Conservation (phyloP, 805 yeast genomes). For the Monosporozyma siamensis region DNA sequence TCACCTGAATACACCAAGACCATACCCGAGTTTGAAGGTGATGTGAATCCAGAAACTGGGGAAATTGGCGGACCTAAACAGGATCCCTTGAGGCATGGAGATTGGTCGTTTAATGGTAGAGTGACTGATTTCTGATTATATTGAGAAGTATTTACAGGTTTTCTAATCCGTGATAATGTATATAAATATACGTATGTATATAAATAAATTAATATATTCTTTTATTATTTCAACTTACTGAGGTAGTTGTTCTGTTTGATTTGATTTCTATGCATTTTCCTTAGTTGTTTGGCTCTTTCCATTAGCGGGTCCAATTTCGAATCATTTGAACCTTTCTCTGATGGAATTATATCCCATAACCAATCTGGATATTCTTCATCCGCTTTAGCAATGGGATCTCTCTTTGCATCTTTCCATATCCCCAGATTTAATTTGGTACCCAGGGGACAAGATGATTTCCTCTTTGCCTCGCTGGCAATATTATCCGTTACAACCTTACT, state of each 20-base stretch:
- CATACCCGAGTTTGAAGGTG: slow-evolving; percentile 93
- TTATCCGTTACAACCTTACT: no score
- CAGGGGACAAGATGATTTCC: slow-evolving; percentile 47
- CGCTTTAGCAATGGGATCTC: slow-evolving; percentile 78
- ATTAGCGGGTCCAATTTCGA: background rate
- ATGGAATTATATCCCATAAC: slow-evolving; percentile 81
- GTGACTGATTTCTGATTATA: slow-evolving; percentile 77
- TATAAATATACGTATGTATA: slow-evolving; percentile 4
- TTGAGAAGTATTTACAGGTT: no score
- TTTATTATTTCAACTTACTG: slow-evolving; percentile 10
- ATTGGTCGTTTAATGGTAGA: slow-evolving; percentile 92
- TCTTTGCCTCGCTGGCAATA: background rate
- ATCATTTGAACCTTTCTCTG: background rate
- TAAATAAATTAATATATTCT: background rate
- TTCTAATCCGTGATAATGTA: no score
- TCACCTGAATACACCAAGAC: slow-evolving; percentile 66
- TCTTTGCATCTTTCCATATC: slow-evolving; percentile 63
- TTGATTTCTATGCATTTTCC: slow-evolving; percentile 55
- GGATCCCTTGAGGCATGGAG: slow-evolving; percentile 86
- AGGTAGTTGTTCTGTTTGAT: slow-evolving; percentile 74
- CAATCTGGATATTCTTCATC: slow-evolving; percentile 90
- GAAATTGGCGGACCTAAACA: slow-evolving; percentile 97
- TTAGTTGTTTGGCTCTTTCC: slow-evolving; percentile 45
- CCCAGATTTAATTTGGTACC: slow-evolving; percentile 69
- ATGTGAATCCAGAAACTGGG: slow-evolving; percentile 85